Conservation (phyloP, 2,329 filamentous ascomycete genomes). For the Eutypa lata region DNA sequence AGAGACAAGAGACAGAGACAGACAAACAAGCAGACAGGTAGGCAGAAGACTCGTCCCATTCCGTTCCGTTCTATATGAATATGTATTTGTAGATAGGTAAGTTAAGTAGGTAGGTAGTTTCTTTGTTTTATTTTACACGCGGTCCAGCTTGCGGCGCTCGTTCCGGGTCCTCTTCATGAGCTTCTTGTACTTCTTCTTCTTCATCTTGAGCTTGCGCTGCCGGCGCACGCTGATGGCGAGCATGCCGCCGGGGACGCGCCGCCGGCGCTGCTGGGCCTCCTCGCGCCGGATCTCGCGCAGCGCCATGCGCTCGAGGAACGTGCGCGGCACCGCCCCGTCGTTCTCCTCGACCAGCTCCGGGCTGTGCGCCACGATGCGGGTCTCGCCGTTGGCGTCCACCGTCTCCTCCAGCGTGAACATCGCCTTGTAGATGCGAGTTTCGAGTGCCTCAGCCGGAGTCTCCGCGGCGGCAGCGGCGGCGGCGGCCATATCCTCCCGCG, state of each 20-base stretch:
- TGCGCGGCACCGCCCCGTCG: conserved; percentile 31
- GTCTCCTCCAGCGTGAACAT: conserved; percentile 67
- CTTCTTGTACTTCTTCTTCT: conserved; percentile 99
- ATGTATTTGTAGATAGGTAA: too few relatives aligned
- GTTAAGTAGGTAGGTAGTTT: too few relatives aligned
- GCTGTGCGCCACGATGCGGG: conserved; percentile 60
- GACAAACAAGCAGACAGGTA: too few relatives aligned
- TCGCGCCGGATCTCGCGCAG: conserved; percentile 60
- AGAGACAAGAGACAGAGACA: too few relatives aligned
- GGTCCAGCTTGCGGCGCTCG: conserved; percentile 78
- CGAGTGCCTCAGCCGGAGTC: conserved; percentile 22
- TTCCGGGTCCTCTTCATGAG: conserved; percentile 89
- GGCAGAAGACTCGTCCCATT: too few relatives aligned
- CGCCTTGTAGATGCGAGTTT: conserved; percentile 59
- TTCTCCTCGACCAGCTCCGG: conserved; percentile 49
- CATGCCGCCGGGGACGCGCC: conserved; percentile 48
- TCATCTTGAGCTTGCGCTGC: conserved; percentile 96
- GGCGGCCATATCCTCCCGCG: conserved; percentile 24
- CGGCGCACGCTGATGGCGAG: conserved; percentile 85
- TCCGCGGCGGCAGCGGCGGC: conserved; percentile 24
- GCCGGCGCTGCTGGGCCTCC: conserved; percentile 47
- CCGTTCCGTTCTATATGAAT: too few relatives aligned
- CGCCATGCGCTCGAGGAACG: conserved; percentile 70
- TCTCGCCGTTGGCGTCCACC: conserved; percentile 55
- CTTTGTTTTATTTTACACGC: conserved; percentile 41